Percentiles rank a stretch among this genome's conserved stretches.
Conservation (phyloP, 1,284 basidiomycete genomes). For the Salmacisia buchloeana region DNA sequence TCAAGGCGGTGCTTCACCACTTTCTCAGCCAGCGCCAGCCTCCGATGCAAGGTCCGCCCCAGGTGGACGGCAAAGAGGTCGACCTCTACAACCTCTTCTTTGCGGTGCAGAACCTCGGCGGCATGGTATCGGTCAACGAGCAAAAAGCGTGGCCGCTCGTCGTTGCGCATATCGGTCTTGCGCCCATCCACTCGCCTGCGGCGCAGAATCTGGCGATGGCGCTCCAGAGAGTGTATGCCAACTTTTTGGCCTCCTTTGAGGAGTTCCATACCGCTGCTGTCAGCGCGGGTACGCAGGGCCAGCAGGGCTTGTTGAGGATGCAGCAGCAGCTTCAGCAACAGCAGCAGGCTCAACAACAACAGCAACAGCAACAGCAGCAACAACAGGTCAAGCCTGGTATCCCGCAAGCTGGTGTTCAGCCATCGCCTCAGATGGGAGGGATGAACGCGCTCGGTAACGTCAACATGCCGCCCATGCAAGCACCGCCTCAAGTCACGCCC, state of each 20-base stretch:
- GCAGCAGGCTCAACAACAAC: not conserved
- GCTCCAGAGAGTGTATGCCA: not conserved
- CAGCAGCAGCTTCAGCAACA: not conserved
- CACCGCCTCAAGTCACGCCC: not conserved
- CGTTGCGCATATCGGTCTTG: not conserved
- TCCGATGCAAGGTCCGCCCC: not conserved
- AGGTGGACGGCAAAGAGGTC: not conserved
- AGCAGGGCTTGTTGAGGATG: not conserved
- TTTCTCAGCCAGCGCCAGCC: not conserved
- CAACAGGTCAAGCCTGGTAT: not conserved
- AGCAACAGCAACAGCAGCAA: slow-evolving; percentile 1
- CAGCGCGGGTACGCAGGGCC: not conserved
- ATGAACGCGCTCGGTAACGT: not conserved
- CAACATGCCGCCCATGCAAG: not conserved
- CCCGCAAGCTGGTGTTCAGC: not conserved
- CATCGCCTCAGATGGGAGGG: not conserved
- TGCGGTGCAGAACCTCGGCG: not conserved
- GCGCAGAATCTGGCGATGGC: slow-evolving; percentile 2
- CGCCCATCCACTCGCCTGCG: not conserved
- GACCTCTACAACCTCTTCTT: not conserved
- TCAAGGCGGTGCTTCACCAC: not conserved
- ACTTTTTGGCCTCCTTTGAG: not conserved
- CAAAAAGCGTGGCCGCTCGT: not conserved
- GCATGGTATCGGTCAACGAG: slow-evolving; percentile 4
- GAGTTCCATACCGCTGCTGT: not conserved